Conservation (phyloP, 2,329 filamentous ascomycete species). For the Fonsecaea pugnacius region DNA sequence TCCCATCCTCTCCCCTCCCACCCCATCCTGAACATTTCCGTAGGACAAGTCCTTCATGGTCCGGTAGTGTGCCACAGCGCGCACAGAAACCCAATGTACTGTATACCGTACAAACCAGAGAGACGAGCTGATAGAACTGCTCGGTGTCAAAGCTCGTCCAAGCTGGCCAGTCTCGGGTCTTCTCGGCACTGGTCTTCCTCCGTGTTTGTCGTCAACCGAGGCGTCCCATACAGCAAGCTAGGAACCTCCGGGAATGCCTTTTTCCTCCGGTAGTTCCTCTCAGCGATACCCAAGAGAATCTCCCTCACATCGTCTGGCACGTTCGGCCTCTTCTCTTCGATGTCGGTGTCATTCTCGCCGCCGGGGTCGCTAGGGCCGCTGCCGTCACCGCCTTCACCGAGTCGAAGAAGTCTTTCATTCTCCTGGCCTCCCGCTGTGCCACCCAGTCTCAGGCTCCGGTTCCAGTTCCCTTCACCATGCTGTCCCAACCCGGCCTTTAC, state of each 20-base stretch:
- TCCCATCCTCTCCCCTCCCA: no score
- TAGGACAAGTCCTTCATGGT: no score
- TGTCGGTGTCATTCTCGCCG: neutral
- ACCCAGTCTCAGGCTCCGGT: conserved; percentile 22
- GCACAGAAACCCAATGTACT: no score
- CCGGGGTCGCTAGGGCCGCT: neutral
- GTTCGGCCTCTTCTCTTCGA: conserved; percentile 1
- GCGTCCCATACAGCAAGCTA: neutral
- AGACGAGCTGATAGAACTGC: neutral
- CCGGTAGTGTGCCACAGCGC: no score
- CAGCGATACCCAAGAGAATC: conserved; percentile 25
- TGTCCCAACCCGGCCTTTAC: conserved; percentile 21
- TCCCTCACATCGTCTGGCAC: conserved; percentile 28
- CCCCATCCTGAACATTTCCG: no score
- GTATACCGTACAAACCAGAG: no score
- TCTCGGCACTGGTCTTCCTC: conserved; percentile 15
- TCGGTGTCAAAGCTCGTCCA: neutral
- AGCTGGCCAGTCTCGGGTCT: neutral
- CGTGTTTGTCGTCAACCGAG: neutral
- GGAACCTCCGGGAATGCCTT: conserved; percentile 19
- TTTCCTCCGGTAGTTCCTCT: conserved; percentile 25
- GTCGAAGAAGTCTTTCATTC: conserved; percentile 12
- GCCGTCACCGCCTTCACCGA: neutral
- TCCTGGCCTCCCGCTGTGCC: conserved; percentile 5
- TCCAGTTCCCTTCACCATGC: conserved; percentile 26